Percentiles rank a stretch among this genome's conserved stretches.
Evolutionary conservation across 2,329 filamentous ascomycete genomes (phyloP).

Genomic region (Alternaria angustiovoidea): DNA sequence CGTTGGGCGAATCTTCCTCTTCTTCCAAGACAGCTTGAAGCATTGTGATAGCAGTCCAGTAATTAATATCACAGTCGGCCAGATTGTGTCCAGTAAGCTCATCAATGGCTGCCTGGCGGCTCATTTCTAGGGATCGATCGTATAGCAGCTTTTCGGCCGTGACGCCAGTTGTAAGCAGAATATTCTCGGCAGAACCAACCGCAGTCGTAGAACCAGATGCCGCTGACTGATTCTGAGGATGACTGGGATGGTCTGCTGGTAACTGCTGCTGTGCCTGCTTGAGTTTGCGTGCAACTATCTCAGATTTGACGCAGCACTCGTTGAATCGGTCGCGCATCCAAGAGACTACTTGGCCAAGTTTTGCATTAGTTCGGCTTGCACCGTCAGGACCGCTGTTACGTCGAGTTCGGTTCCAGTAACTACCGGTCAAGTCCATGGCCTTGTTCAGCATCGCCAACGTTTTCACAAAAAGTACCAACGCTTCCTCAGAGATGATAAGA

Average conservation of each 20-base stretch:
- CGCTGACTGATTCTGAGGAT: slow-evolving; percentile 78
- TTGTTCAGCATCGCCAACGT: slow-evolving; percentile 87
- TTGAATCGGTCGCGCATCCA: slow-evolving; percentile 96
- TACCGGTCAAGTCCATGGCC: slow-evolving; percentile 92
- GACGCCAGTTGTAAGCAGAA: slow-evolving; percentile 84
- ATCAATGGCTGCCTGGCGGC: slow-evolving; percentile 89
- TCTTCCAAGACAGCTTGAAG: slow-evolving; percentile 91
- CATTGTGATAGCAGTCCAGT: slow-evolving; percentile 92
- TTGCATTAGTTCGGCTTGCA: slow-evolving; percentile 48
- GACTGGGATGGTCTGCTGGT: slow-evolving; percentile 83
- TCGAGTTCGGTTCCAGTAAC: slow-evolving; percentile 88
- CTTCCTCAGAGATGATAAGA: slow-evolving; percentile 89
- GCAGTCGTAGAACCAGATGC: slow-evolving; percentile 65
- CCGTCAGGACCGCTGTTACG: slow-evolving; percentile 60
- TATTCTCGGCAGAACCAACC: slow-evolving; percentile 75
- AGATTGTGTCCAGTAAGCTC: slow-evolving; percentile 94
- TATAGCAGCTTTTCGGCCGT: slow-evolving; percentile 99
- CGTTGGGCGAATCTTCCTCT: slow-evolving; percentile 67
- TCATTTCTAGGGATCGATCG: slow-evolving; percentile 97
- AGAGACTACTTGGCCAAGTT: slow-evolving; percentile 92
- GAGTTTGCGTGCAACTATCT: slow-evolving; percentile 88
- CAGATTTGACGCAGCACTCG: slow-evolving; percentile 94
- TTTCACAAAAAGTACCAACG: slow-evolving; percentile 95
- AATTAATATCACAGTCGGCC: slow-evolving; percentile 86
- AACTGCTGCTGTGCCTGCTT: slow-evolving; percentile 85